Base-by-base conservation (phyloP, 768 basidiomycete species). In the Lactifluus hygrophoroides region DNA sequence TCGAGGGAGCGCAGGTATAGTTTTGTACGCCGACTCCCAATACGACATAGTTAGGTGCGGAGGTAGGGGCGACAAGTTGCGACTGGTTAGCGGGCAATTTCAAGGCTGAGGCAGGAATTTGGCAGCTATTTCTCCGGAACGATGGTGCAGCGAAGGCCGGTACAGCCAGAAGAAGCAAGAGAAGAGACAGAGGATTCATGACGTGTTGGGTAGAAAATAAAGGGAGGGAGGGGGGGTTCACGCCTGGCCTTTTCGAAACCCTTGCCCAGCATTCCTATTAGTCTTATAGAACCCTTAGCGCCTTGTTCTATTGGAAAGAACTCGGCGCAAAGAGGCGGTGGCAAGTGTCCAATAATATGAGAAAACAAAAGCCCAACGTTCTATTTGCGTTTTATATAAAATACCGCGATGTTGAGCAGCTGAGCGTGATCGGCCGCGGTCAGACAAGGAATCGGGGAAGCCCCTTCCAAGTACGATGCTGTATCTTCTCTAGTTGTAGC, bases 21-120 rank as follows among this genome's bases (percentile, higher is more conserved):
- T 60, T 60, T 8, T 60, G 54, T 11, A 40, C 34, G 3, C 59
- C 55, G 5, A 46, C 28, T 1, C 49, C 58, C 35, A 60, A 3
- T 7, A 21, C 8, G 23, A 56, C 28, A 25, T 19, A n/a, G 28
- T 2, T 17, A 9, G 49, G 55, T 5, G 55, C 0, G 5, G 27
- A 16, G 10, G 7, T 10, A 13, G 48, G 49, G 0, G 16, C 0
- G 25, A 30, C 10, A 17, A 60, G 37, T 28, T 44, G 23, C 16
- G 27, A 13, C 44, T 54, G 53, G 32, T 19, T n/a, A 14, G 7
- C 0, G 7, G 48, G 48, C 3, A 51, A 17, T 1, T 14, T 1
- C 10, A 60, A 6, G n/a, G 16, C 43, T 1, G 32, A 30, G 3
- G 35, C 21, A 10, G 55, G 43, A 21, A 57, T 19, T 17, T 4